Evolutionary conservation across 1,139 yeast species (phyloP), one percentile per base, ranked within the genome.

Genomic region (Dujonia santamariae): DNA sequence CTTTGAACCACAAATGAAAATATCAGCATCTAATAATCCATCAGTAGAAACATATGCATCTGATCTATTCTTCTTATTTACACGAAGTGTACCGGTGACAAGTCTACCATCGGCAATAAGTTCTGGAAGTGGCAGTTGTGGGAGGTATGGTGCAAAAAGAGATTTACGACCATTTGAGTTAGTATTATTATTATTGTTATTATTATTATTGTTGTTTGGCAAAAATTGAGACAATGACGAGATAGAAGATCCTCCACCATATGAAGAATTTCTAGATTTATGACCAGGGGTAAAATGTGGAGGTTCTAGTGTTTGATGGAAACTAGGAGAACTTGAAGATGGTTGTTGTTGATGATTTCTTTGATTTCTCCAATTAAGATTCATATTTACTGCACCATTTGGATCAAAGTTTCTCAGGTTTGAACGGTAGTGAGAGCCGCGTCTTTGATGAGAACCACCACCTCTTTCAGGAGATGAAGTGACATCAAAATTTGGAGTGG

Each of bases 1-100:
- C 58, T 92, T 92, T n/a, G 97, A 90, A 9, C 98, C 98, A 66
- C 97, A 94, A 46, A 92, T 92, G 55, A 88, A 92, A 42, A 92
- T 87, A 59, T 92, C 98, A 0, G 97, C 96, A 60, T 92, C 98
- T 44, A 92, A 71, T 29, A 90, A 73, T 2, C 97, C 97, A 54
- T 90, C 97, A 0, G 97, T 92, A 4, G 97, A 82, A 13, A 92
- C 97, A 61, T 94, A 92, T 1, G 98, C 98, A 60, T 92, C 98
- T 1, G 96, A 86, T 50, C 98, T 76, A 58, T 92, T 92, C 62
- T 92, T 92, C 56, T 88, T 88, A 62, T 92, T 92, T 35, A 92
- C 98, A 47, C 98, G 76, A 48, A 92, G 70, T 17, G 85, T 82
- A 47, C 98, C 98, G 4, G 95, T 83, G 6, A 92, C 98, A 40